Evolutionary conservation across 2,329 filamentous ascomycete genomes (phyloP).

Genomic region (Parastagonospora nodorum): DNA sequence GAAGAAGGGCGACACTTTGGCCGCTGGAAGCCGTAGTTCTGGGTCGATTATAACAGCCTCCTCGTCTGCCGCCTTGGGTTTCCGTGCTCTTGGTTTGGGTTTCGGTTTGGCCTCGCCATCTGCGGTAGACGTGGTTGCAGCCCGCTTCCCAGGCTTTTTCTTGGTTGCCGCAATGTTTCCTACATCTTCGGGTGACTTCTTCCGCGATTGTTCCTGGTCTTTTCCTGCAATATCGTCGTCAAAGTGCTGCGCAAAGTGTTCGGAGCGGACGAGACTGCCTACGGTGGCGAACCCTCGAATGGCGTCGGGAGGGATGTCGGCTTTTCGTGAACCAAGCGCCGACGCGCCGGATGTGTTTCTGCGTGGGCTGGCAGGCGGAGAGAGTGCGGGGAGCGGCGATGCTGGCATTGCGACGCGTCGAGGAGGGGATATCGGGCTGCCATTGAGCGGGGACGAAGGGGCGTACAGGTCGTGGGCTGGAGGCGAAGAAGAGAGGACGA

Average conservation of each 20-base stretch:
- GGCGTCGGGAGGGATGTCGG: constrained; percentile 28
- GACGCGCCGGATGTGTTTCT: constrained; percentile 30
- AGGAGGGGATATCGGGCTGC: constrained; percentile 13
- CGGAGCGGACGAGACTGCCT: constrained; percentile 36
- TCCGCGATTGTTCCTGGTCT: constrained; percentile 9
- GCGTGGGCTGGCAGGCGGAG: constrained; percentile 24
- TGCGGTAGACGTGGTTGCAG: constrained; percentile 13
- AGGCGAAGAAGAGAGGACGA: constrained; percentile 42
- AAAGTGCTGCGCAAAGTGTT: constrained; percentile 27
- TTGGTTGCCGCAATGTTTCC: not conserved
- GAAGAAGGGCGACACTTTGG: constrained; percentile 31
- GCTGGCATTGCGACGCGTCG: constrained; percentile 38
- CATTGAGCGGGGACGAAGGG: constrained; percentile 21
- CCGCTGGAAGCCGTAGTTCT: constrained; percentile 16
- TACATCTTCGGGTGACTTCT: not conserved
- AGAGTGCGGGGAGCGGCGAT: constrained; percentile 28
- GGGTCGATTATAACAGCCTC: constrained; percentile 14
- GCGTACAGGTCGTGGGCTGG: constrained; percentile 19
- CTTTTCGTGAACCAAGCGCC: constrained; percentile 30
- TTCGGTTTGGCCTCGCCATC: constrained; percentile 21
- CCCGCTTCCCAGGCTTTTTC: constrained; percentile 25
- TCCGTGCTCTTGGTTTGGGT: constrained; percentile 31
- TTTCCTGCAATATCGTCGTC: constrained; percentile 13
- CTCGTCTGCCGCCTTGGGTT: constrained; percentile 27
- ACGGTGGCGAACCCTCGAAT: constrained; percentile 43